A percentile compares a stretch with the other conserved stretches of the same genome.
Evolutionary conservation across 768 basidiomycete species (phyloP).

Genomic region (Lenzites betulinus): DNA sequence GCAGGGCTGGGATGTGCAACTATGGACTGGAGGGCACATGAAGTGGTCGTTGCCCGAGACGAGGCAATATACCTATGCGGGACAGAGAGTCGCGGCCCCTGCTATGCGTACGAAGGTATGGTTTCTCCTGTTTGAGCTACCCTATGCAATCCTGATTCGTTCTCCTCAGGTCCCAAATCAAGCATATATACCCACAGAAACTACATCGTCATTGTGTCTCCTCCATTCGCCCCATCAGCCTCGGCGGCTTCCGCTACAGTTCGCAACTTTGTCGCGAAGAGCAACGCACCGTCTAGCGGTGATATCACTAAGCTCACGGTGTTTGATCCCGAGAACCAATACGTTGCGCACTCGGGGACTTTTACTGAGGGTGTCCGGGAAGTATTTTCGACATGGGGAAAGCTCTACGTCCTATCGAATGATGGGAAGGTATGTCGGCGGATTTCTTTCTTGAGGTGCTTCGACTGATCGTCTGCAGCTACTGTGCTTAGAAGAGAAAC

Average conservation of each 20-base stretch:
- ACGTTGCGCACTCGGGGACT: constrained; percentile 80
- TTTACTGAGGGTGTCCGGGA: constrained; percentile 84
- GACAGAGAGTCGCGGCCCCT: constrained; percentile 77
- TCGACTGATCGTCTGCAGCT: constrained; percentile 44
- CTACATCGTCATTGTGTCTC: constrained; percentile 89
- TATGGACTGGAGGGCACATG: constrained; percentile 70
- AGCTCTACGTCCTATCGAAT: constrained; percentile 76
- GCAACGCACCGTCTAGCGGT: constrained; percentile 43
- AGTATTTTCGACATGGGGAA: constrained; percentile 79
- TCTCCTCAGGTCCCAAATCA: constrained; percentile 64
- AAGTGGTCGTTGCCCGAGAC: constrained; percentile 85
- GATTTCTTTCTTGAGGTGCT: constrained; percentile 1
- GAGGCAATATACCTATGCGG: constrained; percentile 91
- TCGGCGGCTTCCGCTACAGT: constrained; percentile 73
- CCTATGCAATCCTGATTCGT: background rate
- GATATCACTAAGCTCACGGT: constrained; percentile 82
- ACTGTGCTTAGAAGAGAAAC: constrained; percentile 69
- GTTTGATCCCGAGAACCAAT: constrained; percentile 90
- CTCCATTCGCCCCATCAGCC: constrained; percentile 71
- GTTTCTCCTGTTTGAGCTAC: background rate
- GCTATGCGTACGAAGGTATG: constrained; percentile 90
- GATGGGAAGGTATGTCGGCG: constrained; percentile 64
- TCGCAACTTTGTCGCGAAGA: constrained; percentile 66
- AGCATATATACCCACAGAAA: constrained; percentile 77
- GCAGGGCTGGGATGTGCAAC: constrained; percentile 81